These are phyloP conservation scores for Stagonosporopsis rhizophila DNA, from an alignment of 2,329 filamentous ascomycete genomes.

Conservation along the genomic window DNA sequence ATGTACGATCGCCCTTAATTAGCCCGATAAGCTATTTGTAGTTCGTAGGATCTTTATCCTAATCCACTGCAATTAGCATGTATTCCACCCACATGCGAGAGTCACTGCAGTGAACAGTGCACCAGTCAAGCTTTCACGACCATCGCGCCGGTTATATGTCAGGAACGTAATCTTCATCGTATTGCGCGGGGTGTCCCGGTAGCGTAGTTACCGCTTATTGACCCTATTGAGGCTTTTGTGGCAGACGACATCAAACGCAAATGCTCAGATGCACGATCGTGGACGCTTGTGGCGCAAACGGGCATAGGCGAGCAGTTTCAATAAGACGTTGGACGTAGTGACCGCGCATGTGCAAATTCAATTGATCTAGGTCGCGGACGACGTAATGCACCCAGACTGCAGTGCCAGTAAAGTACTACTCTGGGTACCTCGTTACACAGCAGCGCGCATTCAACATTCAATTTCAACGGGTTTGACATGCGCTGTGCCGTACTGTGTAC, in stretches of 20 bases:
- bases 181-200: slow-evolving; percentile 7
- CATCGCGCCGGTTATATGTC: slow-evolving; percentile 6
- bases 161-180: neutral
- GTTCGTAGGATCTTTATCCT: neutral
- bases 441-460: slow-evolving; percentile 28
- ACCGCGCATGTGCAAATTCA: neutral
- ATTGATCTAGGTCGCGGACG: slow-evolving; percentile 1
- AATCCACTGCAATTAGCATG: slow-evolving; percentile 4
- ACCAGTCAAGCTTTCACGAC: slow-evolving; percentile 13
- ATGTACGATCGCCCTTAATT: slow-evolving; percentile 4
- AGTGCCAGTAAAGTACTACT: slow-evolving; percentile 21
- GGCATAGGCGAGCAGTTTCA: slow-evolving; percentile 12
- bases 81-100: slow-evolving; percentile 1
- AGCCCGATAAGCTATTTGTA: slow-evolving; percentile 2
- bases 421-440: slow-evolving; percentile 33
- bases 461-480: slow-evolving; percentile 41
- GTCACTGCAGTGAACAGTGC: slow-evolving; percentile 4
- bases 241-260: neutral
- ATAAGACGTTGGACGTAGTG: slow-evolving; percentile 5
- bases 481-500: slow-evolving; percentile 24
- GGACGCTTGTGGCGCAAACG: slow-evolving; percentile 19
- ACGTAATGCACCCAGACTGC: slow-evolving; percentile 6
- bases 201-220: neutral
- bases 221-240: slow-evolving; percentile 2
- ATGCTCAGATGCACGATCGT: slow-evolving; percentile 14